A percentile compares a stretch with the other conserved stretches of the same genome.
phyloP scores from a whole-genome alignment of 257 asterid species.

The Solanum chiquidenum region DNA sequence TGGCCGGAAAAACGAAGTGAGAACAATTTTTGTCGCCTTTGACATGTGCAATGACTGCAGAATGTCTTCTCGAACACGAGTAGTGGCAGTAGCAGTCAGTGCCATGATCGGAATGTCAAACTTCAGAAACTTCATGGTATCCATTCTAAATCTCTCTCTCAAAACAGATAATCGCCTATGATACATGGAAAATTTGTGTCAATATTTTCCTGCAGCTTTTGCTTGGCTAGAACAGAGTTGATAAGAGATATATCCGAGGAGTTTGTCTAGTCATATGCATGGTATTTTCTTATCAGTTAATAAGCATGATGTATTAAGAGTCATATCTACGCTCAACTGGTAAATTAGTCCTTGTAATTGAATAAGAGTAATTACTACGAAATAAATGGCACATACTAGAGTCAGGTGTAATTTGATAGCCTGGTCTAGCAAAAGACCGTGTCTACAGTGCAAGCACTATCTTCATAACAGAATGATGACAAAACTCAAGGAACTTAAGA shows the following conservation, averaged over 20 bases:
- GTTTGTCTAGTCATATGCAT: not conserved
- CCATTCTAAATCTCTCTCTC: constrained; percentile 52
- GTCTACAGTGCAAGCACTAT: not conserved
- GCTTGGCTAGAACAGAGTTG: not conserved
- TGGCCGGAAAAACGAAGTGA: constrained; percentile 69
- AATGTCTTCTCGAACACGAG: constrained; percentile 61
- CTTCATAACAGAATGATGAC: not conserved
- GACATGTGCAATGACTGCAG: constrained; percentile 64
- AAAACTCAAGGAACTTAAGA: not conserved
- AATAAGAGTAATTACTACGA: not conserved
- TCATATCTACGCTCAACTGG: not conserved
- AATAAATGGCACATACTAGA: not conserved
- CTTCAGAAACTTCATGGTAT: constrained; percentile 43
- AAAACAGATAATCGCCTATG: constrained; percentile 52
- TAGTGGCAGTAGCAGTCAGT: constrained; percentile 72
- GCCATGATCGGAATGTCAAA: constrained; percentile 78
- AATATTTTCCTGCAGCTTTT: not conserved
- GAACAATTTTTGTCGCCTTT: constrained; percentile 30
- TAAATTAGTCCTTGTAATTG: not conserved
- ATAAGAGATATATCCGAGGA: not conserved
- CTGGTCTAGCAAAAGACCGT: not conserved
- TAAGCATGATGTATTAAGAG: not conserved
- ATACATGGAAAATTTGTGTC: constrained; percentile 6
- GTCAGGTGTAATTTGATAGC: not conserved
- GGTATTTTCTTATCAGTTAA: not conserved